Percentiles rank a stretch among this genome's conserved stretches.
Evolutionary conservation across 2,329 filamentous ascomycete genomes (phyloP).

Genomic region (Colletotrichum sp.): DNA sequence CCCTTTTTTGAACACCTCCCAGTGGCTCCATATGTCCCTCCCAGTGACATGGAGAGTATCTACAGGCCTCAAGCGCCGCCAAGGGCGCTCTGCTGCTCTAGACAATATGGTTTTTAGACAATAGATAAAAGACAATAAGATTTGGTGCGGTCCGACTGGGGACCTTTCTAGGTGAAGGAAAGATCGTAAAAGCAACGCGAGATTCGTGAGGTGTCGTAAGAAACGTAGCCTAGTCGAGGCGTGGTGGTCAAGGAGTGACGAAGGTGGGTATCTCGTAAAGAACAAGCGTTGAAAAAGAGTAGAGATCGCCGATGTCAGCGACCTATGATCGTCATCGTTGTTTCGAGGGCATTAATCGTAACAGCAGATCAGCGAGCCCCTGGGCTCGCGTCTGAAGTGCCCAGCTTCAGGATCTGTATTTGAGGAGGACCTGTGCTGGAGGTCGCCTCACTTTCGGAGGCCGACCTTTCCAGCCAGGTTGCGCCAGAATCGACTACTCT

Average conservation of each 20-base stretch:
- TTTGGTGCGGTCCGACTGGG: neutral
- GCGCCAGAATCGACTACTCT: constrained; percentile 52
- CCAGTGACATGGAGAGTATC: neutral
- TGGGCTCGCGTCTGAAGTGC: neutral
- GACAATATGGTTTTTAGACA: constrained; percentile 12
- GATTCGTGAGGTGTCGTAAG: constrained; percentile 12
- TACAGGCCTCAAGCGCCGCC: constrained; percentile 9
- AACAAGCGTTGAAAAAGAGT: constrained; percentile 1
- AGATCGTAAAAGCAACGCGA: neutral
- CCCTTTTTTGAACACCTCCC: neutral
- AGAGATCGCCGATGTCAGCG: constrained; percentile 9
- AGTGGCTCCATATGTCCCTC: constrained; percentile 10
- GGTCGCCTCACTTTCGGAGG: constrained; percentile 18
- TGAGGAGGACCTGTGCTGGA: neutral
- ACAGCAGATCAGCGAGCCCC: neutral
- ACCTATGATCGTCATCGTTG: constrained; percentile 1
- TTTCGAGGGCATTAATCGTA: constrained; percentile 18
- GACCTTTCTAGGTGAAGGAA: neutral
- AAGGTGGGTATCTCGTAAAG: constrained; percentile 30
- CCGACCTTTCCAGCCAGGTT: constrained; percentile 52
- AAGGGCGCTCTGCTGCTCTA: neutral
- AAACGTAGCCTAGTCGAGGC: constrained; percentile 16
- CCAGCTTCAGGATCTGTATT: neutral
- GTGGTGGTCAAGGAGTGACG: constrained; percentile 14
- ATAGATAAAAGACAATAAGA: constrained; percentile 13